A percentile compares a stretch with the other conserved stretches of the same genome.
phyloP scores from a whole-genome alignment of 495 filamentous ascomycete species.

The Hypoxylon perforatum region DNA sequence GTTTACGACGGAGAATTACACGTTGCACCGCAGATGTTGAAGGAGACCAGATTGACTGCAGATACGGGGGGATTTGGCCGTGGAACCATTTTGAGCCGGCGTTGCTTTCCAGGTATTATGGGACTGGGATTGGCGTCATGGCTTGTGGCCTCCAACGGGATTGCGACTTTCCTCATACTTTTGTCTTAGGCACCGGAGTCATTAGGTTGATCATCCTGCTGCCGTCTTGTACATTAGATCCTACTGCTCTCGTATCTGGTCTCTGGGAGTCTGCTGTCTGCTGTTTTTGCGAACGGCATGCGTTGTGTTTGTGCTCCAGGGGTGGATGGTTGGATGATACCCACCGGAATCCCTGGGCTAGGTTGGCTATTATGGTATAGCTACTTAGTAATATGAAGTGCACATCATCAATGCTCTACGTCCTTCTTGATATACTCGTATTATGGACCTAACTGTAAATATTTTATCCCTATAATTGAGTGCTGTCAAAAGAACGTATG shows the following conservation, averaged over 20 bases:
- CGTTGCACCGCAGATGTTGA: conserved; percentile 29
- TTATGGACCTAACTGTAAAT: no score
- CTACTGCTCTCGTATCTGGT: conserved; percentile 28
- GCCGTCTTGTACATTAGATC: conserved; percentile 39
- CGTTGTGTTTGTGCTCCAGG: conserved; percentile 28
- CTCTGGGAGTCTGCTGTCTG: conserved; percentile 17
- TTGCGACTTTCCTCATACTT: conserved; percentile 25
- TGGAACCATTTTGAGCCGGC: conserved; percentile 17
- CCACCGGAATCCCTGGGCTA: conserved; percentile 29
- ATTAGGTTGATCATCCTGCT: conserved; percentile 35
- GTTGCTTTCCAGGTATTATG: conserved; percentile 28
- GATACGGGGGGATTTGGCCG: conserved; percentile 18
- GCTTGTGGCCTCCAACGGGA: conserved; percentile 27
- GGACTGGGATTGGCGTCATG: conserved; percentile 30
- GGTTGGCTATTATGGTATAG: conserved; percentile 28
- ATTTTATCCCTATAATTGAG: no score
- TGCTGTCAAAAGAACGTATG: no score
- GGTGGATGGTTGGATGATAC: conserved; percentile 25
- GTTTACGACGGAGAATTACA: conserved; percentile 11
- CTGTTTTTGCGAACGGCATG: conserved; percentile 4
- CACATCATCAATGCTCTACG: conserved; percentile 12
- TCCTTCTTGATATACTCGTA: background rate
- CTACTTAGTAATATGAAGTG: conserved; percentile 41
- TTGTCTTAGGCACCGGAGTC: conserved; percentile 29
- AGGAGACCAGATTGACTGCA: conserved; percentile 41